Base-by-base conservation (phyloP, 192 early-diverging fungal species). In the Kickxella alabastrina region DNA sequence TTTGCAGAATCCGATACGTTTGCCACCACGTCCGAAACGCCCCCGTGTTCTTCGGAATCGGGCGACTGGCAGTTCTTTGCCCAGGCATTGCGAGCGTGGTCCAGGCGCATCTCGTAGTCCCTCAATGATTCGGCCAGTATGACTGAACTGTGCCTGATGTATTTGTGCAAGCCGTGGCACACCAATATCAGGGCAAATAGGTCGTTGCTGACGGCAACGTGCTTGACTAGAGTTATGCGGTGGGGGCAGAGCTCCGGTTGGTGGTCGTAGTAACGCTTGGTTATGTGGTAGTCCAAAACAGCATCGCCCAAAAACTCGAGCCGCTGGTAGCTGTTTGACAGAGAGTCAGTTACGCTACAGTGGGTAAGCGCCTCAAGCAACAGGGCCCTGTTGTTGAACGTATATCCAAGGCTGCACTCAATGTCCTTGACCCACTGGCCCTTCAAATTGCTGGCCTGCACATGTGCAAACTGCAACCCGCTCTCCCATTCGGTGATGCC, bases 291-390 rank as follows among this genome's bases (percentile, higher is more conserved):
- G 63, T 96, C 92, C 44, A 96, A 34, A 17, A 94, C 69, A 0
- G 84, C 87, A 44, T 87, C 84, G 34, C 93, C 94, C 34, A 95
- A 55, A 53, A 87, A 95, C 72, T 97, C 94, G 9, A 97, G 78
- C 8, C 94, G 83, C 68, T 97, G 88, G 61, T 94, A 97, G 62
- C 86, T 89, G 29, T 81, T 77, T 3, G 80, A 72, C 5, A 43
- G 36, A 1, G 78, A 67, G 28, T 82, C 71, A 13, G 78, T 75
- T 3, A 72, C 54, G 64, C 86, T 89, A 19, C 89, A 85, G 53
- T 97, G 93, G 0, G 93, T 94, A 43, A 97, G 62, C 0, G 92
- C 93, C 51, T 97, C 89, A 4, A 75, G 62, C 32, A 90, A 62
- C 22, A 92, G 51, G 3, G 65, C 34, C 3, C 75, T 81, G 36